phyloP scores from a whole-genome alignment of 805 yeast species.

The Clavispora fructus region DNA sequence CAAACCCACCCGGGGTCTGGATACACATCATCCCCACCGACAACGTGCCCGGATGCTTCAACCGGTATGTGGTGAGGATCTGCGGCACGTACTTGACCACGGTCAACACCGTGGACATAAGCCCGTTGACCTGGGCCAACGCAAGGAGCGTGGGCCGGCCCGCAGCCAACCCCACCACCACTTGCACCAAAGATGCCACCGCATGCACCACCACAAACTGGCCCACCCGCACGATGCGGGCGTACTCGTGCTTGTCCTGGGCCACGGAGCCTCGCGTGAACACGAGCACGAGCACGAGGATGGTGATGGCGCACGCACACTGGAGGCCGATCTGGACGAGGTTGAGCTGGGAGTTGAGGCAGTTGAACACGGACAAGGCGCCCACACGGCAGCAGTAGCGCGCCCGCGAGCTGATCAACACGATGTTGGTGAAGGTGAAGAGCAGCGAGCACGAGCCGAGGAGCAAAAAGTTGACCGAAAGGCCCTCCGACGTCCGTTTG shows the following conservation, averaged over 20 bases:
- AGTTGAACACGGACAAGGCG: conserved; percentile 47
- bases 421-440: conserved; percentile 61
- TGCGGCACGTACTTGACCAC: conserved; percentile 77
- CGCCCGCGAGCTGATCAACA: conserved; percentile 56
- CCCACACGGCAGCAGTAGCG: conserved; percentile 53
- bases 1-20: conserved; percentile 85
- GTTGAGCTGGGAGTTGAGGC: conserved; percentile 61
- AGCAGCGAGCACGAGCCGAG: conserved; percentile 69
- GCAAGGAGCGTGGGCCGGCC: conserved; percentile 19
- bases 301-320: conserved; percentile 52
- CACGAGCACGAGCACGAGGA: conserved; percentile 50
- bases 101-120: conserved; percentile 59
- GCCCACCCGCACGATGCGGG: conserved; percentile 36
- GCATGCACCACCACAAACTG: conserved; percentile 36
- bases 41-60: conserved; percentile 76
- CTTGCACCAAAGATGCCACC: conserved; percentile 25
- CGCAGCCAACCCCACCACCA: conserved; percentile 28
- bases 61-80: conserved; percentile 57
- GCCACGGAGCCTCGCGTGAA: conserved; percentile 42
- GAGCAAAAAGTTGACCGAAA: conserved; percentile 66
- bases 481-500: conserved; percentile 68
- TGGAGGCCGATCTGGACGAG: conserved; percentile 64
- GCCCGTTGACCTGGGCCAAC: conserved; percentile 58
- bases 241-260: conserved; percentile 43
- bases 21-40: conserved; percentile 77